phyloP scores from a whole-genome alignment of 140 eudicot species.

The Erigeron philadelphicus region DNA sequence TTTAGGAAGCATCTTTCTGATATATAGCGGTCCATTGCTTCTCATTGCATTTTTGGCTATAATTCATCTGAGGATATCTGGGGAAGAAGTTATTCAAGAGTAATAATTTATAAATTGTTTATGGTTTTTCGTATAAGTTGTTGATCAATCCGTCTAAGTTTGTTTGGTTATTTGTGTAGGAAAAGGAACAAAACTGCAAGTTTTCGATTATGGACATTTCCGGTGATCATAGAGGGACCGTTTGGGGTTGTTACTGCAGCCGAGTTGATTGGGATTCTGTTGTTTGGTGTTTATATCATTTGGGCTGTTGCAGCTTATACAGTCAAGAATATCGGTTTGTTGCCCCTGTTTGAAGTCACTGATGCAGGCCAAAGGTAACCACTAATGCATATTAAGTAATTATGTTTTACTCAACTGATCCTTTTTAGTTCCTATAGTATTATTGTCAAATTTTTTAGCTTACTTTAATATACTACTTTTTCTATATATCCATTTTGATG shows the following conservation, averaged over 20 bases:
- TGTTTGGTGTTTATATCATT: constrained; percentile 49
- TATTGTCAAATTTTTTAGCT: constrained; percentile 4
- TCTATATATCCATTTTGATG: background rate
- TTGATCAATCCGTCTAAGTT: background rate
- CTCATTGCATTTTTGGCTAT: constrained; percentile 57
- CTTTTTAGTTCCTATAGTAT: background rate
- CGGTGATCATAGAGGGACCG: constrained; percentile 75
- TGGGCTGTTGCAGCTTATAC: constrained; percentile 55
- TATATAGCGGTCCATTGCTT: constrained; percentile 61
- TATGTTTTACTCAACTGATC: background rate
- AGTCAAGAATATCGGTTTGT: constrained; percentile 19
- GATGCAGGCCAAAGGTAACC: constrained; percentile 38
- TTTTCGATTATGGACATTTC: constrained; percentile 80
- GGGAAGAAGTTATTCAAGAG: constrained; percentile 54
- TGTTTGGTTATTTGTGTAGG: constrained; percentile 26
- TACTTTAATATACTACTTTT: background rate
- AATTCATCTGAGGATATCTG: constrained; percentile 42
- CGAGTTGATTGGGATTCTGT: constrained; percentile 63
- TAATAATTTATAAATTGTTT: constrained; percentile 25
- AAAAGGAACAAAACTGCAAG: constrained; percentile 41
- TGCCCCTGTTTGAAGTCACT: constrained; percentile 30
- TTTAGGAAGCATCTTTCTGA: constrained; percentile 63
- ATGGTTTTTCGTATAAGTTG: background rate
- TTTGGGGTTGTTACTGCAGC: constrained; percentile 95
- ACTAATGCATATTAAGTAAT: background rate